Evolutionary conservation across 1,139 yeast genomes (phyloP).

Genomic region (Pichia inconspicua): DNA sequence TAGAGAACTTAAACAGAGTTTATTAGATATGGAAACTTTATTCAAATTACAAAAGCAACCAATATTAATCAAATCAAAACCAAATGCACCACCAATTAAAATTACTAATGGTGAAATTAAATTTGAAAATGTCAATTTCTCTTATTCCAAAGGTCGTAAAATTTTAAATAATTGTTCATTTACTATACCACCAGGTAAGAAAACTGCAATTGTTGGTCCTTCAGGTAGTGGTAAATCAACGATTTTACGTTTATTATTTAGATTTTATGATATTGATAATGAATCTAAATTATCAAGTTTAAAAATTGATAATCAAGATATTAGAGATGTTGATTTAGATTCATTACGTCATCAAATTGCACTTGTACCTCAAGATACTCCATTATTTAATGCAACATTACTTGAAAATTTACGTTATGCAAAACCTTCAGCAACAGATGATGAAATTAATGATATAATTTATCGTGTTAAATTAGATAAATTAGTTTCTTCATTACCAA

Average conservation of each 20-base stretch:
- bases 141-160: conserved; percentile 83
- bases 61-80: conserved; percentile 53
- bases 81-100: conserved; percentile 52
- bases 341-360: conserved; percentile 72
- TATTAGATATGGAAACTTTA: conserved; percentile 86
- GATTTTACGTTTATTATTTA: conserved; percentile 68
- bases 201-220: conserved; percentile 92
- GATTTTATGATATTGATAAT: conserved; percentile 76
- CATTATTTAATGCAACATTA: conserved; percentile 85
- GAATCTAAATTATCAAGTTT: conserved; percentile 49
- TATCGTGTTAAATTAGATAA: conserved; percentile 59
- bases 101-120: conserved; percentile 62
- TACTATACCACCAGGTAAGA: conserved; percentile 82
- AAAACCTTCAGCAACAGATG: conserved; percentile 61
- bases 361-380: conserved; percentile 97
- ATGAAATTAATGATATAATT: conserved; percentile 60
- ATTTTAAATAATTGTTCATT: conserved; percentile 76
- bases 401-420: conserved; percentile 87
- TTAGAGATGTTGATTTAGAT: conserved; percentile 65
- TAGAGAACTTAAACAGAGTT: conserved; percentile 85
- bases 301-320: conserved; percentile 83
- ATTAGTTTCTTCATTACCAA: conserved; percentile 66
- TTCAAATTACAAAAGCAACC: conserved; percentile 75
- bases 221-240: conserved; percentile 96
- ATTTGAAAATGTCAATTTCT: conserved; percentile 90